Evolutionary conservation across 177 flowering plant genomes (phyloP), one percentile per base, ranked within the genome.

Genomic region (Vitis hybrid): DNA sequence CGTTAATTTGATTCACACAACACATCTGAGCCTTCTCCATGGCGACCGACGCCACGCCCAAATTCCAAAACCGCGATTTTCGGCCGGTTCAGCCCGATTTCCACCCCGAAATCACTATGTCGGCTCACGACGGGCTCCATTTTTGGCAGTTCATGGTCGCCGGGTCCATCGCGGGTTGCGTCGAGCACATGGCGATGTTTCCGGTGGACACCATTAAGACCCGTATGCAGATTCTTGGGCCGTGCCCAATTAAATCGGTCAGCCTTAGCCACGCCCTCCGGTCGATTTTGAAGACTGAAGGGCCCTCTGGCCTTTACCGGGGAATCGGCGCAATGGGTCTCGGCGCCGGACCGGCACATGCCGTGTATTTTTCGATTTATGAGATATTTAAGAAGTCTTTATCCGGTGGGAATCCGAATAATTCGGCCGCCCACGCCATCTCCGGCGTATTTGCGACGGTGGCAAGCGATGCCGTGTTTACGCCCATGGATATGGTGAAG

Each of bases 311-410:
- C 1, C 76, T 94, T 62, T 94, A 90, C 79, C 88, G 97, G 1
- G 98, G 98, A 10, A 88, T 94, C 22, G 93, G 81, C 6, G 97
- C 98, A 33, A 92, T 94, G 97, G 92, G 84, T 7, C 89, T 94
- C 49, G 97, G 97, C 11, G 98, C 98, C 16, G 98, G 93, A 9
- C 98, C 98, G 0, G 96, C 97, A 2, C 97, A 92, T 72, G 98
- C 98, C 14, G 94, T 87, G 39, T 90, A 90, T 56, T 94, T 94
- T 75, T 87, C 97, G 0, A 87, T 89, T 3, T 94, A 94, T 50
- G 98, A 94, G 76, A 2, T 66, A 2, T 83, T 83, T 62, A 90
- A 92, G 84, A 72, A 84, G 78, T 66, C 1, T 15, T 79, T 93
- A 15, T 85, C 88, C 5, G 69, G 73, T 1, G 87, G 77, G 15